Conservation (phyloP, 169 alveolate species). For the Fabrea salina region DNA sequence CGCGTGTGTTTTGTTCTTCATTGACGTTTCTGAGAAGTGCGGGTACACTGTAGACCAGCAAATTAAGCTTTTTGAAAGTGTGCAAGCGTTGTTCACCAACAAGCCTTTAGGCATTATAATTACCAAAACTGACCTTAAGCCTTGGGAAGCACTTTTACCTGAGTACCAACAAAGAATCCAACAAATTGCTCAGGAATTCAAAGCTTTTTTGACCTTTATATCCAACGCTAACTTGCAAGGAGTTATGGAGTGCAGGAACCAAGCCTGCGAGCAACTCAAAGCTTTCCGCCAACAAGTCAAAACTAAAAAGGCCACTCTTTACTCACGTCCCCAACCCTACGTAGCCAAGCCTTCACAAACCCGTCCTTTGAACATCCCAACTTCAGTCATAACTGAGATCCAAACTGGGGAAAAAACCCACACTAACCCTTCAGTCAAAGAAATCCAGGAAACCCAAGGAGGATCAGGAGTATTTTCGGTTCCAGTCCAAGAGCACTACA, state of each 20-base stretch:
- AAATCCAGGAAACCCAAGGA: slow-evolving; percentile 91
- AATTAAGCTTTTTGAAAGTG: slow-evolving; percentile 89
- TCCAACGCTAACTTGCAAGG: slow-evolving; percentile 39
- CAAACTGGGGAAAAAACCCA: slow-evolving; percentile 38
- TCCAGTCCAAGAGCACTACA: slow-evolving; percentile 72
- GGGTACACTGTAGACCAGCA: slow-evolving; percentile 94
- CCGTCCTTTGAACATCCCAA: slow-evolving; percentile 22
- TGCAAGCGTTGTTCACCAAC: slow-evolving; percentile 92
- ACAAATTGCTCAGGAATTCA: slow-evolving; percentile 54
- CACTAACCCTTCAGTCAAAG: slow-evolving; percentile 70
- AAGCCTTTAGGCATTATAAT: slow-evolving; percentile 94
- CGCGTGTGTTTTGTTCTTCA: slow-evolving; percentile 85
- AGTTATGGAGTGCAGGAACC: background rate
- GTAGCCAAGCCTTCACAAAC: background rate
- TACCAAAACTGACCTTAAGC: slow-evolving; percentile 92
- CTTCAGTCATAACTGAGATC: background rate
- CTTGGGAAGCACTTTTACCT: slow-evolving; percentile 75
- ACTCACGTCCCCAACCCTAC: slow-evolving; percentile 41
- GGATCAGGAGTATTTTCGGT: slow-evolving; percentile 94
- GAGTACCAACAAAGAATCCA: slow-evolving; percentile 80
- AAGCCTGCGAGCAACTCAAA: slow-evolving; percentile 21
- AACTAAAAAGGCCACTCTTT: slow-evolving; percentile 34
- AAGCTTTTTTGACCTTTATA: slow-evolving; percentile 46
- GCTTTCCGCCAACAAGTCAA: slow-evolving; percentile 14
- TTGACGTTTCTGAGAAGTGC: slow-evolving; percentile 97